Base-by-base conservation (phyloP, 306 rosid genomes). In the Biancaea sappan region DNA sequence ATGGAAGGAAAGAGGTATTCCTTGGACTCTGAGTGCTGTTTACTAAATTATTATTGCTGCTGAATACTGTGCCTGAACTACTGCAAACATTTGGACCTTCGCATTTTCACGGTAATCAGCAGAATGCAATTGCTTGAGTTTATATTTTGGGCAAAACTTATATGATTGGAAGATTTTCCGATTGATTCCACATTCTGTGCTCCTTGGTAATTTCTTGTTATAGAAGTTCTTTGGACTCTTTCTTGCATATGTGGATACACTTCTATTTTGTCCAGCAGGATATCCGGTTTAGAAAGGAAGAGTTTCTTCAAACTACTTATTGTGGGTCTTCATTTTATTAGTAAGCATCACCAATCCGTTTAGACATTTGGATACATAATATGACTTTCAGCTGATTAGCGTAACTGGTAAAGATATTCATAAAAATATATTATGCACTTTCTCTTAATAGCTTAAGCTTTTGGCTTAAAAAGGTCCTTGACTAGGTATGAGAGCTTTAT, bases 311-410 rank as follows among this genome's bases (percentile, higher is more conserved):
- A 68, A 34, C 22, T 25, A 11, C 31, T 28, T 50, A 26, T 13
- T 72, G 18, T 8, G n/a, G 71, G 63, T n/a, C 62, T 52, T 74
- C 29, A 37, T 56, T 15, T 15, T 66, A 8, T 53, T 25, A 32
- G 72, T 44, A 34, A 75, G 48, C 58, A 74, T 80, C 54, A 2
- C 31, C 59, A 22, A 10, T 74, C 38, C 46, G 25, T 40, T 69
- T 64, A 4, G 43, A 67, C 38, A 43, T 31, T 38, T 50, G 31
- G 31, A 74, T 61, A 28, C 47, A 38, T 32, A 48, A 6, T 21
- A 11, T 16, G 9, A 24, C 26, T 34, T 53, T 19, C 10, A 50
- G 32, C 29, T 69, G 31, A 53, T 69, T 22, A 13, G 22, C 5
- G 31, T 6, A 59, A 1, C 37, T 56, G 62, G 15, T 40, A 6